Conservation (phyloP, 1,284 basidiomycete species). For the Psilocybe mexicana region DNA sequence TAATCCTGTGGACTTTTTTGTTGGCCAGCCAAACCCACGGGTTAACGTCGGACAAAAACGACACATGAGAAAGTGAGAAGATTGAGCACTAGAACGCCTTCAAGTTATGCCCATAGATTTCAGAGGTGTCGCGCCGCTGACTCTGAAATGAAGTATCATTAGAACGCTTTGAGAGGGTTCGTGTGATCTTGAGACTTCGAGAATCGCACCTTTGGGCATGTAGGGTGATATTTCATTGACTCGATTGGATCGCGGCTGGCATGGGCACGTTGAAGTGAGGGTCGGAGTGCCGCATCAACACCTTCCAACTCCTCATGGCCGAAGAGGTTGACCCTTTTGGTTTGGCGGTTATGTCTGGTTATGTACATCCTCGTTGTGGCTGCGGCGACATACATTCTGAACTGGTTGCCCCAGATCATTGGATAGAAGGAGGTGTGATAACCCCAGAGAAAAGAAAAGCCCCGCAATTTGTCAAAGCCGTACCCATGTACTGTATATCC, state of each 20-base stretch:
- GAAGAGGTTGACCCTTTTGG: neutral
- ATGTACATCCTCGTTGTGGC: neutral
- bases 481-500: neutral
- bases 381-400: neutral
- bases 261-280: no score
- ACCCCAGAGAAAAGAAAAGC: neutral
- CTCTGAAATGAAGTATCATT: neutral
- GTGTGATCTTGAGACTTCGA: neutral
- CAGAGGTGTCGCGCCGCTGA: neutral
- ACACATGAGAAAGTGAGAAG: conserved; percentile 1
- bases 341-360: neutral
- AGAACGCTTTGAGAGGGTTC: conserved; percentile 1
- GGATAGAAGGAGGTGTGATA: neutral
- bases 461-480: neutral
- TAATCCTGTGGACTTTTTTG: conserved; percentile 1
- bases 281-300: neutral
- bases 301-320: conserved; percentile 7
- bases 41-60: neutral
- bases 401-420: neutral
- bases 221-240: neutral
- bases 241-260: neutral
- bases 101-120: neutral
- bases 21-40: neutral
- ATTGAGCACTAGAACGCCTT: neutral
- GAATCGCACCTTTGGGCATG: neutral